phyloP scores from a whole-genome alignment of 805 yeast species.

The Yarrowia phangngaensis region DNA sequence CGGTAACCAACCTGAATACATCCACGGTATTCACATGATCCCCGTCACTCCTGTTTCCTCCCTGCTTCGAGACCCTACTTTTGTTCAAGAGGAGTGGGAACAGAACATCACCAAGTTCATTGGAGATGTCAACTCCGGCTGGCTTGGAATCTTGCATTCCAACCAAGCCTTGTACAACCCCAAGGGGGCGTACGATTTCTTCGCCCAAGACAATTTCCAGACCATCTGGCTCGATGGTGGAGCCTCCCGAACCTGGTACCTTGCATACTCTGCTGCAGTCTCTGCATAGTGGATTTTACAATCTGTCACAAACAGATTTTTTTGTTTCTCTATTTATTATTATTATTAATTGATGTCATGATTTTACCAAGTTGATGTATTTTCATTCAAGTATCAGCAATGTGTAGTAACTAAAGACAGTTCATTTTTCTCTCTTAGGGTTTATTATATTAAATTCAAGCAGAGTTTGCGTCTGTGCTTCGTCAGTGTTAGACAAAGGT shows the following conservation, averaged over 20 bases:
- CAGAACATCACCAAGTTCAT: slow-evolving; percentile 46
- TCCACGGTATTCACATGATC: slow-evolving; percentile 78
- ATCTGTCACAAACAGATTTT: too few relatives aligned
- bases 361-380: too few relatives aligned
- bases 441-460: too few relatives aligned
- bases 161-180: slow-evolving; percentile 77
- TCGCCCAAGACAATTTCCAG: slow-evolving; percentile 52
- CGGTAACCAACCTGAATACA: slow-evolving; percentile 60
- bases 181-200: slow-evolving; percentile 55
- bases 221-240: slow-evolving; percentile 70
- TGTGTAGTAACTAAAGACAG: too few relatives aligned
- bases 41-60: slow-evolving; percentile 65
- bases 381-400: too few relatives aligned
- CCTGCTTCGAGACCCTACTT: slow-evolving; percentile 49
- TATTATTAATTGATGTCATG: not conserved
- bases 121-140: slow-evolving; percentile 46
- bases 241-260: slow-evolving; percentile 81
- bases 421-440: too few relatives aligned
- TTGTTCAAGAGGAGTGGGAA: slow-evolving; percentile 59
- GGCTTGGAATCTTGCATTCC: slow-evolving; percentile 68
- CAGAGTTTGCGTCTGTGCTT: too few relatives aligned
- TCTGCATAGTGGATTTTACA: slow-evolving; percentile 4
- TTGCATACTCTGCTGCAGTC: slow-evolving; percentile 58
- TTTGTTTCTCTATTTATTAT: slow-evolving; percentile 12
- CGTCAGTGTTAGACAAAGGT: too few relatives aligned